A percentile compares a stretch with the other conserved stretches of the same genome.
Conservation (phyloP, 2,329 filamentous ascomycete genomes). For the Exophiala mesophila region DNA sequence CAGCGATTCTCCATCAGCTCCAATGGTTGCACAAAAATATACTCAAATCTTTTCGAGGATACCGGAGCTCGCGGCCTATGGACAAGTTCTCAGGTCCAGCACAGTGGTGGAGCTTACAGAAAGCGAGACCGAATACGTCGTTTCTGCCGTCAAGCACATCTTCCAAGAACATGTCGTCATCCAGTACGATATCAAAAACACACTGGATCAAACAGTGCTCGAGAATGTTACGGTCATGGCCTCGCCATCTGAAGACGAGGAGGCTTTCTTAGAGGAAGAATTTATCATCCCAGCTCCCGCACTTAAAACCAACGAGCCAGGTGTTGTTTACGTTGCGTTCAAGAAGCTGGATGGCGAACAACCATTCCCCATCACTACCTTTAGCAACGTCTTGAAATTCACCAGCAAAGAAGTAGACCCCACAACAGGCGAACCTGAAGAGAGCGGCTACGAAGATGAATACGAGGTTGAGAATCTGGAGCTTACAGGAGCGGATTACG, state of each 20-base stretch:
- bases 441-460: constrained; percentile 90
- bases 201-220: constrained; percentile 80
- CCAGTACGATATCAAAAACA: constrained; percentile 98
- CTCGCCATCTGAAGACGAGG: constrained; percentile 74
- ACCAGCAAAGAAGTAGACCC: constrained; percentile 98
- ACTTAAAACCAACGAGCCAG: constrained; percentile 77
- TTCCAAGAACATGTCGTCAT: constrained; percentile 96
- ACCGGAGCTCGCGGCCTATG: constrained; percentile 86
- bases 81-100: constrained; percentile 87
- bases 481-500: constrained; percentile 84
- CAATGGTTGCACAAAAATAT: constrained; percentile 80
- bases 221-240: constrained; percentile 83
- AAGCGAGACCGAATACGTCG: constrained; percentile 95
- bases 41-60: constrained; percentile 81
- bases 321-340: constrained; percentile 93
- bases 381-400: constrained; percentile 93
- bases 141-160: constrained; percentile 88
- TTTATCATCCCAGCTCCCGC: constrained; percentile 88
- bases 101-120: constrained; percentile 83
- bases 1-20: constrained; percentile 70
- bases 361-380: constrained; percentile 70
- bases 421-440: constrained; percentile 85
- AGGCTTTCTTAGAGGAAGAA: constrained; percentile 65
- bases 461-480: constrained; percentile 95
- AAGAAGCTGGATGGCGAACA: constrained; percentile 72